phyloP scores from a whole-genome alignment of 768 basidiomycete genomes.

The Candolleomyces aberdarensis region DNA sequence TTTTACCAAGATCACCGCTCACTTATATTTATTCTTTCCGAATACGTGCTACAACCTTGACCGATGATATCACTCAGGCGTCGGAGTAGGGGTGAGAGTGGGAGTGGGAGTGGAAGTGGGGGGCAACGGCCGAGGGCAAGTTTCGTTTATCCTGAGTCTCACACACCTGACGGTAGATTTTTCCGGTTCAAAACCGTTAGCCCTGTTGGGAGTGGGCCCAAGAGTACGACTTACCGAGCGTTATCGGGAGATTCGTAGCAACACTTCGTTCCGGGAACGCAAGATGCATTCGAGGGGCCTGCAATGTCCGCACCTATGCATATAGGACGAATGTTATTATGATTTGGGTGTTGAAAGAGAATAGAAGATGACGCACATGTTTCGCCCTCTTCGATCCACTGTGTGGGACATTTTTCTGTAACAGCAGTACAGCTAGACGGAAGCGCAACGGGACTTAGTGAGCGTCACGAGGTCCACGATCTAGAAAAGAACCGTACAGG shows the following conservation, averaged over 20 bases:
- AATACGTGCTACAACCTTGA: no score
- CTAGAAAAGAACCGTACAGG: slow-evolving; percentile 8
- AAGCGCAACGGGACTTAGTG: not conserved
- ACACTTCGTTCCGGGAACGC: slow-evolving; percentile 19
- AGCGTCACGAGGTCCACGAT: not conserved
- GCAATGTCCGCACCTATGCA: slow-evolving; percentile 12
- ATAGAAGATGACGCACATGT: slow-evolving; percentile 7
- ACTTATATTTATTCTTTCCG: no score
- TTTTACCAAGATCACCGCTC: no score
- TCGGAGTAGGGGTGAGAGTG: no score
- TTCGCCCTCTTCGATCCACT: slow-evolving; percentile 14
- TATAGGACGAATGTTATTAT: no score
- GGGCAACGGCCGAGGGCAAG: no score
- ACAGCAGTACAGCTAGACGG: slow-evolving; percentile 12
- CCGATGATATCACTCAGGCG: no score
- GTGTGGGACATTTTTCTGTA: slow-evolving; percentile 11
- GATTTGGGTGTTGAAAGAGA: not conserved
- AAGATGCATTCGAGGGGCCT: slow-evolving; percentile 8
- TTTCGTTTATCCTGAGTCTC: no score
- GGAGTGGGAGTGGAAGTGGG: no score
- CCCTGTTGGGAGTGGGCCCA: no score
- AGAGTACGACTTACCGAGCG: not conserved
- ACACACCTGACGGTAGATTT: no score
- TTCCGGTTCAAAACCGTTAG: no score
- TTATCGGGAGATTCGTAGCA: slow-evolving; percentile 19